Base-by-base conservation (phyloP, 768 basidiomycete genomes). In the Neoboletus brunneissimus region DNA sequence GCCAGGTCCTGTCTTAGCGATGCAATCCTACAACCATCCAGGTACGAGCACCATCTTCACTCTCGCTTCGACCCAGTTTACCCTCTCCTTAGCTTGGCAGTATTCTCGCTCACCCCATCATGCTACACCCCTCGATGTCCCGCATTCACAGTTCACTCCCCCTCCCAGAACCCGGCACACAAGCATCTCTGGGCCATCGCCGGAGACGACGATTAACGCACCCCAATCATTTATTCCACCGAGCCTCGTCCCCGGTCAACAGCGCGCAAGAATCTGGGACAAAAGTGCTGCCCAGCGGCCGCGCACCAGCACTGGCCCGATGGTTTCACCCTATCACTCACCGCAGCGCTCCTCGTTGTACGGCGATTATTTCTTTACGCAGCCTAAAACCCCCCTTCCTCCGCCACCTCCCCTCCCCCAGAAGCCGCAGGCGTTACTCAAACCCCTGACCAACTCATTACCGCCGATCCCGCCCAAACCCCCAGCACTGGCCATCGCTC, bases 381-480 rank as follows among this genome's bases (percentile, higher is more conserved):
- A 56, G 13, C 53, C 55, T 8, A 48, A 25, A 5, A 25, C 52
- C 18, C 44, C 72, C 31, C 67, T 70, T 32, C 57, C 63, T 10
- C 59, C 69, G 0, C 69, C 71, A 20, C 71, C 73, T 18, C 70
- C 70, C 22, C 47, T 72, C 3, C 69, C 71, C 15, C 67, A 70
- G 35, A 72, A 72, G 45, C 71, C 68, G 2, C 67, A 55, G 15
- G 60, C 53, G 6, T 53, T 70, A 0, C 43, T 68, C 37, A 57
- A 65, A 66, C 60, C 66, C n/a, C 73, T 69, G n/a, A 72, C 76
- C 32, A 61, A 58, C 67, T 46, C 65, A 0, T 67, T 71, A 4
- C 79, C 80, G 11, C 75, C 75, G 9, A 47, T 77, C 35, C 78
- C 78, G 7, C 73, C 78, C 3, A 78, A 77, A 60, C 77, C 79